phyloP scores from a whole-genome alignment of 1,284 basidiomycete genomes.

The Farysia itapuensis region DNA sequence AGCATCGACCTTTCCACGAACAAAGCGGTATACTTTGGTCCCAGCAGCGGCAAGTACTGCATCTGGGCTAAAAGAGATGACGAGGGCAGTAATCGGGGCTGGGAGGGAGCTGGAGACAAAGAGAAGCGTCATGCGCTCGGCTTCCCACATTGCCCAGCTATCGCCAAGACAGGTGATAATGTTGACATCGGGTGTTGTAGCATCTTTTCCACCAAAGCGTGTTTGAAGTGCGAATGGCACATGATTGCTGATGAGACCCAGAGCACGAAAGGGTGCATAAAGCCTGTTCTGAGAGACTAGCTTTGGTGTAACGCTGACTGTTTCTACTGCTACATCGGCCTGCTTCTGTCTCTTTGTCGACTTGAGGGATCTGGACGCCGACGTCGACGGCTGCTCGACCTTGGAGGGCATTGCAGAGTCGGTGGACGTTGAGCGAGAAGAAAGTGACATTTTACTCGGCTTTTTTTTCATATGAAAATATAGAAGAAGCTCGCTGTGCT shows the following conservation, averaged over 20 bases:
- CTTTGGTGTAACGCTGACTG: constrained; percentile 5
- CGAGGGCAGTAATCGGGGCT: constrained; percentile 73
- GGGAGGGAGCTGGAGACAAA: constrained; percentile 88
- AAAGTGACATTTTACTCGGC: too few species aligned
- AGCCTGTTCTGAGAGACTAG: constrained; percentile 62
- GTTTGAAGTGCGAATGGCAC: constrained; percentile 83
- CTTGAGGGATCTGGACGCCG: too few species aligned
- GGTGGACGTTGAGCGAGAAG: too few species aligned
- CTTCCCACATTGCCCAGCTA: constrained; percentile 96
- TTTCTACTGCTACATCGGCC: too few species aligned
- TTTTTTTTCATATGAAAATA: too few species aligned
- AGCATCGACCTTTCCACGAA: constrained; percentile 80
- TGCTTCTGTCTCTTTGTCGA: too few species aligned
- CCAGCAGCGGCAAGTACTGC: constrained; percentile 81
- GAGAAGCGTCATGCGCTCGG: constrained; percentile 83
- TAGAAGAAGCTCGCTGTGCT: too few species aligned
- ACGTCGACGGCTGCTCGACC: not conserved
- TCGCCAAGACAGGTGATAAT: constrained; percentile 85
- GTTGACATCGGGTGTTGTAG: constrained; percentile 66
- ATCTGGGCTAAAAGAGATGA: constrained; percentile 73
- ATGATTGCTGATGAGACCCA: constrained; percentile 88
- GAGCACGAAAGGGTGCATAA: constrained; percentile 91
- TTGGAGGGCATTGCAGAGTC: constrained; percentile 25
- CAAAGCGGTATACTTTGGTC: constrained; percentile 72
- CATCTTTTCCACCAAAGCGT: constrained; percentile 80